Base-by-base conservation (phyloP, 495 filamentous ascomycete genomes). In the Tuber microsphaerosporum region DNA sequence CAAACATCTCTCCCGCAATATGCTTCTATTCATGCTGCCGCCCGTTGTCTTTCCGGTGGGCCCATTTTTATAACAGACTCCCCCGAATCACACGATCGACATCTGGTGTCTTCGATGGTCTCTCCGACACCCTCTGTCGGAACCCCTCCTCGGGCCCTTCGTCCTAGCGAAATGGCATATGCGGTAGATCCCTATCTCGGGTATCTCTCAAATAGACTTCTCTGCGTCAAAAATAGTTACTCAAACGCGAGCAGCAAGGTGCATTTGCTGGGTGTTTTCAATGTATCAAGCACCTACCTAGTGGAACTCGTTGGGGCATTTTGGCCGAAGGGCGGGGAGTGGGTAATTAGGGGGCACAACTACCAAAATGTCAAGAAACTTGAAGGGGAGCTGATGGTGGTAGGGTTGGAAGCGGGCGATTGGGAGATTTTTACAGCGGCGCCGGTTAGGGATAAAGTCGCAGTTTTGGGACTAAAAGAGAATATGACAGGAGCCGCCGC, bases 51-150 rank as follows among this genome's bases (percentile, higher is more conserved):
- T 19, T 92, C 90, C 69, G 94, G 94, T 3, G 94, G 94, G 1
- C 95, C 94, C 0, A 89, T 99, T 44, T 97, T 93, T 74, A 92
- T 99, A 82, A 97, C 94, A 0, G 94, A 99, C 81, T 87, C 88
- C 19, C 94, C 93, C 0, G 93, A 92, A 16, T 84, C 92, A 73
- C 93, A 97, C 83, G 87, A 97, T 77, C 73, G 92, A 7, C 79
- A 86, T 12, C 80, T 97, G 2, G 90, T 97, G 70, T 82, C 86
- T 22, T 89, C 94, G 79, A 94, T 98, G 87, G 72, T 42, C 2
- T 78, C 77, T 20, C 69, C 69, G 12, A 70, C 70, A n/a, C 76
- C 71, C 4, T 69, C 75, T 44, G 17, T 68, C 10, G 39, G 17
- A 6, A 46, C 69, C 39, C 51, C 76, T 14, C 51, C 51, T 31